Evolutionary conservation across 148 eudicot genomes (phyloP).

Genomic region (Rhododendron simsii): DNA sequence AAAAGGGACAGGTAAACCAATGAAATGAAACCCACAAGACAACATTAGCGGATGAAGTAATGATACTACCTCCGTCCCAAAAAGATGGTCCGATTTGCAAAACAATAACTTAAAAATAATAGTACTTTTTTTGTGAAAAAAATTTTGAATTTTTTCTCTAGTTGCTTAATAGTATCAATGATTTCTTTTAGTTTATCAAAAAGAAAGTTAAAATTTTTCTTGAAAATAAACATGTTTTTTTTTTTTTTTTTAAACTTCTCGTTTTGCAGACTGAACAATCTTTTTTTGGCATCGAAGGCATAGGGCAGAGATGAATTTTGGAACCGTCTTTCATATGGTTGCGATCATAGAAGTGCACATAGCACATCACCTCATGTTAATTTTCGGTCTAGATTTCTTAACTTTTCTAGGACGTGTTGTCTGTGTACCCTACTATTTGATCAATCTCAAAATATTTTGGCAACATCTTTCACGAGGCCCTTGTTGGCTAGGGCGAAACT

Average conservation of each 20-base stretch:
- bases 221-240: no score
- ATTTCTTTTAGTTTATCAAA: no score
- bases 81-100: neutral
- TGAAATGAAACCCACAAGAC: neutral
- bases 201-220: no score
- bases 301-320: neutral
- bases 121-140: no score
- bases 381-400: neutral
- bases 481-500: constrained; percentile 55
- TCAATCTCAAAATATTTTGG: constrained; percentile 54
- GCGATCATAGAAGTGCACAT: neutral
- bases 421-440: neutral
- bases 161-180: no score
- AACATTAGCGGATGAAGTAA: neutral
- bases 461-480: constrained; percentile 70
- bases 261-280: no score
- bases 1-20: neutral
- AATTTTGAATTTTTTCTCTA: no score
- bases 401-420: neutral
- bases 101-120: no score
- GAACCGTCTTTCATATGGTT: neutral
- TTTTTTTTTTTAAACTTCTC: no score
- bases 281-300: neutral
- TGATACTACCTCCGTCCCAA: neutral
- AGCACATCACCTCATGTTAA: neutral